phyloP scores from a whole-genome alignment of 352 stramenopile species.

The Peronospora farinosa region DNA sequence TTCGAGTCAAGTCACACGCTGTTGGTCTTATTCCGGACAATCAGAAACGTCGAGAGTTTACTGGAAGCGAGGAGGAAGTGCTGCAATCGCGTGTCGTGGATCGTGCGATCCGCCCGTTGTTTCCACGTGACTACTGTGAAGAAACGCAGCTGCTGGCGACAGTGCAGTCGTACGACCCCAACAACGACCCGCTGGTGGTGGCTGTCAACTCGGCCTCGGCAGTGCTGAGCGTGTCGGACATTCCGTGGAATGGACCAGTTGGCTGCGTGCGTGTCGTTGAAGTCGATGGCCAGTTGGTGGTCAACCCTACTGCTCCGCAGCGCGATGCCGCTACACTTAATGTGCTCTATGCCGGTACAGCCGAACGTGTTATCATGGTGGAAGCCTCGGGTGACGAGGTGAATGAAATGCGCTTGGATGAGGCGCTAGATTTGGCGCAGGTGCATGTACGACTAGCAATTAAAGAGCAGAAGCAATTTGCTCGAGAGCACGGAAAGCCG shows the following conservation, averaged over 20 bases:
- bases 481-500: slow-evolving; percentile 44
- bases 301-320: slow-evolving; percentile 85
- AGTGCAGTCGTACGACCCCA: slow-evolving; percentile 80
- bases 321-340: slow-evolving; percentile 67
- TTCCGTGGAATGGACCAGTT: slow-evolving; percentile 87
- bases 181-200: slow-evolving; percentile 85
- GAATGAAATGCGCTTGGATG: slow-evolving; percentile 56
- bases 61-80: slow-evolving; percentile 92
- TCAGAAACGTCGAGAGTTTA: slow-evolving; percentile 82
- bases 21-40: slow-evolving; percentile 86
- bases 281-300: slow-evolving; percentile 81
- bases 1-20: slow-evolving; percentile 87
- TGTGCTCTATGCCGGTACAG: slow-evolving; percentile 81
- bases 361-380: slow-evolving; percentile 81
- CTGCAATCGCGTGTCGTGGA: slow-evolving; percentile 95
- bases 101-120: slow-evolving; percentile 91
- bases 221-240: slow-evolving; percentile 76
- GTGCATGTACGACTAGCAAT: slow-evolving; percentile 48
- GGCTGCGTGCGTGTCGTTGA: slow-evolving; percentile 86
- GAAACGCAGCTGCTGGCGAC: slow-evolving; percentile 93
- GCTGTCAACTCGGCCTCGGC: slow-evolving; percentile 86
- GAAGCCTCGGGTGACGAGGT: slow-evolving; percentile 80
- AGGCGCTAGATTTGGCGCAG: slow-evolving; percentile 79
- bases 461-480: slow-evolving; percentile 52
- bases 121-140: slow-evolving; percentile 90